Evolutionary conservation across 352 stramenopile species (phyloP), one percentile per base, ranked within the genome.

Genomic region (Saprolegnia parasitica): DNA sequence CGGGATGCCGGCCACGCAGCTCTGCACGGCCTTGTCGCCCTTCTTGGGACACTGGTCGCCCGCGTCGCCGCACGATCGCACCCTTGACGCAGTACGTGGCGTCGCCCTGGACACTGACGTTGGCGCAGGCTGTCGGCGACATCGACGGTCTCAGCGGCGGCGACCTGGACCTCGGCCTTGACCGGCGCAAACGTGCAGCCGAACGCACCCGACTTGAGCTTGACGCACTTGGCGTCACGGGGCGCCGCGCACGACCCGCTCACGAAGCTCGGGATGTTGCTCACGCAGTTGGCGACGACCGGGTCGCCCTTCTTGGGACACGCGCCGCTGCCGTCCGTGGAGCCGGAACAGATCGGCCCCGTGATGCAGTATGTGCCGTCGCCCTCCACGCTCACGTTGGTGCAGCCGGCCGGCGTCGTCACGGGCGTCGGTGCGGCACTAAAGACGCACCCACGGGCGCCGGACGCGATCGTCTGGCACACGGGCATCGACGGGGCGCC

Each of bases 381-480:
- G 15, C 56, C 56, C 37, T 46, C 15, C 1, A 64, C 56, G 37
- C 56, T 64, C 1, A 64, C 56, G 15, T 40, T 40, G n/a, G 56
- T 64, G 45, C 56, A 64, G 21, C 21, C 46, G 46, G 46, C 21
- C 46, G 46, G 21, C 18, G 46, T 54, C 46, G 46, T 54, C 46
- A 23, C 29, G 29, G 29, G 29, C 29, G 29, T 35, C 29, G 29
- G 29, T 35, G 29, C 29, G n/a, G 35, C 42, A 10, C 67, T 57
- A 40, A 80, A 87, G 9, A 78, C 73, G 54, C 80, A 87, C 26
- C 73, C 68, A 74, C 78, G 83, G 11, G 68, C 57, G 2, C 64
- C 71, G 0, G 56, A 61, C 32, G 58, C 15, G 35, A 60, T 70
- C 18, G 71, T 50, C n/a, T 80, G 71, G 56, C 80, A 89, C 54